phyloP scores from a whole-genome alignment of 352 stramenopile species.

The Proteromonas lacertae region DNA sequence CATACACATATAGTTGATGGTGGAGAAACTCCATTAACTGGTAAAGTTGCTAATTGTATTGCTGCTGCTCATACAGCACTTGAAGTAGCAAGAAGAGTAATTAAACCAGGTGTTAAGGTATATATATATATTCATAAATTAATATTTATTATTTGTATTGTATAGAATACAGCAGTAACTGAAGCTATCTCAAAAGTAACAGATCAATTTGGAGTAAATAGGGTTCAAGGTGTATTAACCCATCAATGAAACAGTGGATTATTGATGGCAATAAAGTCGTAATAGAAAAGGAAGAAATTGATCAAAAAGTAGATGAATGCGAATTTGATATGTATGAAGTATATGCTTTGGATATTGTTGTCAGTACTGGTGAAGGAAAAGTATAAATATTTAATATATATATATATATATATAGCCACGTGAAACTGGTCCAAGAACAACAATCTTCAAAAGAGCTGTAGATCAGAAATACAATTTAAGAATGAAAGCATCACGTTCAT shows the following conservation, averaged over 20 bases:
- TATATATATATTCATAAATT: background rate
- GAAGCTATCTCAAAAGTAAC: slow-evolving; percentile 69
- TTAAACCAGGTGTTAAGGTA: slow-evolving; percentile 83
- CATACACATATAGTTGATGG: slow-evolving; percentile 84
- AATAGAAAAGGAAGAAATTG: slow-evolving; percentile 39
- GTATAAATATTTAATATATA: too few species aligned
- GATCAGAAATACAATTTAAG: slow-evolving; percentile 82
- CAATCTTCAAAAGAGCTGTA: slow-evolving; percentile 92
- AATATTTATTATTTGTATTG: background rate
- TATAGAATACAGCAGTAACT: slow-evolving; percentile 23
- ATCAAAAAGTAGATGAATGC: slow-evolving; percentile 33
- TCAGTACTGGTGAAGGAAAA: slow-evolving; percentile 89
- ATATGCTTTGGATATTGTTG: slow-evolving; percentile 92
- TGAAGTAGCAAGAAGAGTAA: slow-evolving; percentile 68
- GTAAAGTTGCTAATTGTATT: slow-evolving; percentile 33
- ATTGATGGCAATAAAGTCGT: slow-evolving; percentile 93
- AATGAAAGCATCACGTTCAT: slow-evolving; percentile 34
- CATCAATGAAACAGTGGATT: slow-evolving; percentile 93
- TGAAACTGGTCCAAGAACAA: slow-evolving; percentile 41
- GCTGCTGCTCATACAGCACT: slow-evolving; percentile 81
- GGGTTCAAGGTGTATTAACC: slow-evolving; percentile 83
- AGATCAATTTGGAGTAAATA: slow-evolving; percentile 71
- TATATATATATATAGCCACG: background rate
- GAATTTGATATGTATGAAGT: slow-evolving; percentile 80
- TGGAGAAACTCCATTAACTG: slow-evolving; percentile 8